Percentiles rank a stretch among this genome's conserved stretches.
Evolutionary conservation across 176 grass and related monocot genomes (phyloP).

Genomic region (Oryza longistaminata): DNA sequence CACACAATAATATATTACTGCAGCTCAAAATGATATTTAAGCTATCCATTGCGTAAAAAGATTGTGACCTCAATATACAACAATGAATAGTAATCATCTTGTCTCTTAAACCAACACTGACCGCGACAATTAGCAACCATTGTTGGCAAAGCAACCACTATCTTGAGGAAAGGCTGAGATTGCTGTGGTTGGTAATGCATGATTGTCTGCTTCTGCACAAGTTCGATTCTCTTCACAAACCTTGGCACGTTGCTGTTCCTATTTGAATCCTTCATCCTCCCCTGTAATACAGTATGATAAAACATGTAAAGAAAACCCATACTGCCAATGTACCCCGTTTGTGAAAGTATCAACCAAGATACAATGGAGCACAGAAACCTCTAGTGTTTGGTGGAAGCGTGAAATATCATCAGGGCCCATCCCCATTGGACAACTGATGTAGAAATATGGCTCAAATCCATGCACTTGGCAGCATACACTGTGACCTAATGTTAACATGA

Average conservation of each 20-base stretch:
- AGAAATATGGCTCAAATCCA: conserved; percentile 98
- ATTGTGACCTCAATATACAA: conserved; percentile 1
- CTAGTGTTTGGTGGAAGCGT: conserved; percentile 77
- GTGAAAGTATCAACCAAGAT: conserved; percentile 9
- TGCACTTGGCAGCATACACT: conserved; percentile 95
- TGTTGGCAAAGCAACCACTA: conserved; percentile 86
- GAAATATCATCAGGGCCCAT: conserved; percentile 97
- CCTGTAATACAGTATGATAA: conserved; percentile 52
- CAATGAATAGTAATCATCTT: neutral
- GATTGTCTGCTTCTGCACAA: conserved; percentile 93
- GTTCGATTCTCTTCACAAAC: conserved; percentile 86
- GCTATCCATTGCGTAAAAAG: conserved; percentile 4
- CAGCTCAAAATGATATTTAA: conserved; percentile 23
- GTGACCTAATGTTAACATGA: conserved; percentile 52
- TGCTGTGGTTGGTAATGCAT: conserved; percentile 89
- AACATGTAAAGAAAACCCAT: conserved; percentile 37
- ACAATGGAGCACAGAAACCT: conserved; percentile 52
- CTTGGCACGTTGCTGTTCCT: conserved; percentile 87
- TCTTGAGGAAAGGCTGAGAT: conserved; percentile 90
- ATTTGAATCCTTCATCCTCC: conserved; percentile 95
- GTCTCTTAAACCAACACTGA: conserved; percentile 41
- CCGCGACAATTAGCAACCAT: conserved; percentile 97
- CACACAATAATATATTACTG: conserved; percentile 19
- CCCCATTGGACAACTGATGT: conserved; percentile 66
- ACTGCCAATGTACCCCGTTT: conserved; percentile 9